These are phyloP conservation scores for Aspergillus hortae DNA, from an alignment of 2,329 filamentous ascomycete species.

Conservation along the genomic window DNA sequence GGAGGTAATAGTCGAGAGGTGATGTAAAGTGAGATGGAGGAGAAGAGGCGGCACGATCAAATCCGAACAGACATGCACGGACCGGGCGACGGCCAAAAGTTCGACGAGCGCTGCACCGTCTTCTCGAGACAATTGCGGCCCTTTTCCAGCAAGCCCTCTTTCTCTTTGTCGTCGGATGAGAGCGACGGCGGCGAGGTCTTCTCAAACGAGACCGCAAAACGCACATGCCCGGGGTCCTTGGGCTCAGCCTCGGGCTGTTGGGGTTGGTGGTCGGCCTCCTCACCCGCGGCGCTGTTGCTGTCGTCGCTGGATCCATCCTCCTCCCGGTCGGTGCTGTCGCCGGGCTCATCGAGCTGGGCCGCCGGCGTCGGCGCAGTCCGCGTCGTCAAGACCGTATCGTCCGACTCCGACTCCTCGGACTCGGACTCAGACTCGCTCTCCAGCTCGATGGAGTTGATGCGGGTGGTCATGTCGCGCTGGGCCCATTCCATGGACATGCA, in stretches of 20 bases:
- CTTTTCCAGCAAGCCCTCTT: conserved; percentile 22
- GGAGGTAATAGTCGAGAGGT: not conserved
- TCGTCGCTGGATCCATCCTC: conserved; percentile 6
- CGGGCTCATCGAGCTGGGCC: not conserved
- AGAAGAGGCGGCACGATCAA: not conserved
- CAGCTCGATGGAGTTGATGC: conserved; percentile 35
- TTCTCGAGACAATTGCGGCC: conserved; percentile 27
- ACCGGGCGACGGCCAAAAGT: conserved; percentile 23
- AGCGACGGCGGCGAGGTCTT: not conserved
- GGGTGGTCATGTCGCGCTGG: conserved; percentile 33
- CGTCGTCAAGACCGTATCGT: not conserved
- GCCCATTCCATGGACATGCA: conserved; percentile 32
- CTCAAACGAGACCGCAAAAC: conserved; percentile 15
- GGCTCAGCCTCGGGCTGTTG: conserved; percentile 2
- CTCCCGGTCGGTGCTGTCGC: conserved; percentile 6
- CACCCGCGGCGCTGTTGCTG: conserved; percentile 5
- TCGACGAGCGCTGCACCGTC: conserved; percentile 18
- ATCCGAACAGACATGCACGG: conserved; percentile 22
- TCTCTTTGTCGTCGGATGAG: conserved; percentile 5
- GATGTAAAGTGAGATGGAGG: not conserved
- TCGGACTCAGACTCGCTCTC: conserved; percentile 26
- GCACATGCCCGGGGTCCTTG: conserved; percentile 9
- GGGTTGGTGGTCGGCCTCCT: conserved; percentile 1
- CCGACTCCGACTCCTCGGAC: conserved; percentile 21
- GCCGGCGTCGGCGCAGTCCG: not conserved